Conservation (phyloP, 441 rosid genomes). For the Theobroma grandiflorum region DNA sequence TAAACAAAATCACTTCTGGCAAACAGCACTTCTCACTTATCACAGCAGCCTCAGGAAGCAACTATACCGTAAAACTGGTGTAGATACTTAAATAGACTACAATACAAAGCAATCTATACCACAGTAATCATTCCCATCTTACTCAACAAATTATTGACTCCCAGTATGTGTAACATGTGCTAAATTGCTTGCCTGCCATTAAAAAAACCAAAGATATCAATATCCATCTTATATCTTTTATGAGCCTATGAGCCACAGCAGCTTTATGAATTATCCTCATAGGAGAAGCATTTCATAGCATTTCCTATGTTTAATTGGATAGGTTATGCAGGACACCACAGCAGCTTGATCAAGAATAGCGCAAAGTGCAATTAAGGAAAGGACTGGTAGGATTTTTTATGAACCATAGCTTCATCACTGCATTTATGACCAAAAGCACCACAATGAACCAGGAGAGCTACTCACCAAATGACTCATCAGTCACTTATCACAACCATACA, state of each 20-base stretch:
- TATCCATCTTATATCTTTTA: neutral
- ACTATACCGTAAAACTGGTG: neutral
- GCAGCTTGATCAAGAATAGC: neutral
- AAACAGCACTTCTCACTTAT: neutral
- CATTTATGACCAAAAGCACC: neutral
- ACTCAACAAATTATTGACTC: conserved; percentile 6
- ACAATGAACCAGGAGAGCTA: neutral
- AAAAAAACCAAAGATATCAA: neutral
- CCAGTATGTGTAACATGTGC: neutral
- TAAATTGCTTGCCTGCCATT: neutral
- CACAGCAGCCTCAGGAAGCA: conserved; percentile 11
- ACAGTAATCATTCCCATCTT: neutral
- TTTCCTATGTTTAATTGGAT: neutral
- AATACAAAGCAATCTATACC: neutral
- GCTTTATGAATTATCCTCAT: neutral
- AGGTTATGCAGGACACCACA: neutral
- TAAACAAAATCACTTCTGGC: neutral
- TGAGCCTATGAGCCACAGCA: conserved; percentile 11
- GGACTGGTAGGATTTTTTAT: neutral
- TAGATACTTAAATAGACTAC: neutral
- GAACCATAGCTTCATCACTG: neutral
- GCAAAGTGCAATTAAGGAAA: neutral
- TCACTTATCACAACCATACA: neutral
- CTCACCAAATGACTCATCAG: conserved; percentile 1
- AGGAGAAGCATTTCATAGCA: neutral